Percentiles rank a stretch among this genome's conserved stretches.
Evolutionary conservation across 2,329 filamentous ascomycete species (phyloP).

Genomic region (Botrytis galanthina): DNA sequence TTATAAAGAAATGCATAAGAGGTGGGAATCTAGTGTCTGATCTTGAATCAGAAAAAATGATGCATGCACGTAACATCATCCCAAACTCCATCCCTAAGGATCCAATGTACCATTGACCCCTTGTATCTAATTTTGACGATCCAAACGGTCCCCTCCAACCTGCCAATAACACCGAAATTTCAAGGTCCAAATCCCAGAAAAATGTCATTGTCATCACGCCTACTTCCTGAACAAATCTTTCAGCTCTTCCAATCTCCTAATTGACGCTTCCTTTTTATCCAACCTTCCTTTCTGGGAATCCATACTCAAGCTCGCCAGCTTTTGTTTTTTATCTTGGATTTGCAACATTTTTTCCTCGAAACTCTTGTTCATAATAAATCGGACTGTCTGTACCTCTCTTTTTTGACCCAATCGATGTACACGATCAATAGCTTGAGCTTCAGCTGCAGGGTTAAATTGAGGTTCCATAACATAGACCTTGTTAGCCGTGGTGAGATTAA

Average conservation of each 20-base stretch:
- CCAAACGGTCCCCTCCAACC: background rate
- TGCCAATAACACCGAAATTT: background rate
- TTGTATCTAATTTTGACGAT: background rate
- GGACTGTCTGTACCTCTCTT: conserved; percentile 78
- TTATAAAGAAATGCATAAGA: background rate
- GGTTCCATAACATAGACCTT: conserved; percentile 97
- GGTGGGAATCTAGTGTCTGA: conserved; percentile 8
- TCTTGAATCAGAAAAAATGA: background rate
- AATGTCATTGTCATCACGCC: background rate
- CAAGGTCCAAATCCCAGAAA: background rate
- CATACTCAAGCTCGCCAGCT: conserved; percentile 84
- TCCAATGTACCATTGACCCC: background rate
- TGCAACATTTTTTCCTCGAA: conserved; percentile 94
- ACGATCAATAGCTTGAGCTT: conserved; percentile 91
- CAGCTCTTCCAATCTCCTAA: conserved; percentile 54
- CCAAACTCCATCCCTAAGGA: conserved; percentile 2
- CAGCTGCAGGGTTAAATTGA: conserved; percentile 92
- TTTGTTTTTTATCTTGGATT: conserved; percentile 89
- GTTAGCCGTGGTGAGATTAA: conserved; percentile 84
- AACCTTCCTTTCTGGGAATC: conserved; percentile 49
- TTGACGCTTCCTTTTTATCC: conserved; percentile 38
- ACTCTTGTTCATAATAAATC: conserved; percentile 85
- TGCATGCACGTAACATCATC: background rate
- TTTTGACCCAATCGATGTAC: conserved; percentile 90
- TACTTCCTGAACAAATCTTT: conserved; percentile 52